These are phyloP conservation scores for Vitis vinifera DNA, from an alignment of 164 flowering plant species.

Conservation along the genomic window ASM3070453v1 NC_081822.1:14865001-14865500, in stretches of 20 bases:
- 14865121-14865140: slow-evolving; percentile 3
- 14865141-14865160: slow-evolving; percentile 78
- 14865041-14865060: no score
- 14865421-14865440: no score
- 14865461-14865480: no score
- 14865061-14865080: no score
- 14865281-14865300: slow-evolving; percentile 27
- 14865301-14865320: slow-evolving; percentile 40
- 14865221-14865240: slow-evolving; percentile 27
- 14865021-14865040: no score
- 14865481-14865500: no score
- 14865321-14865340: slow-evolving; percentile 45
- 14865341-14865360: background rate
- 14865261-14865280: slow-evolving; percentile 60
- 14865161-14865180: slow-evolving; percentile 98
- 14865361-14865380: no score
- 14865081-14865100: no score
- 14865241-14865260: slow-evolving; percentile 68
- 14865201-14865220: slow-evolving; percentile 65
- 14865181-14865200: slow-evolving; percentile 84
- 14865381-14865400: no score
- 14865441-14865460: no score
- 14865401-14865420: no score
- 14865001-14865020: no score
- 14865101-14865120: background rate